Evolutionary conservation across 495 filamentous ascomycete genomes (phyloP), one percentile per base, ranked within the genome.

Genomic region (Aspergillus baeticus): DNA sequence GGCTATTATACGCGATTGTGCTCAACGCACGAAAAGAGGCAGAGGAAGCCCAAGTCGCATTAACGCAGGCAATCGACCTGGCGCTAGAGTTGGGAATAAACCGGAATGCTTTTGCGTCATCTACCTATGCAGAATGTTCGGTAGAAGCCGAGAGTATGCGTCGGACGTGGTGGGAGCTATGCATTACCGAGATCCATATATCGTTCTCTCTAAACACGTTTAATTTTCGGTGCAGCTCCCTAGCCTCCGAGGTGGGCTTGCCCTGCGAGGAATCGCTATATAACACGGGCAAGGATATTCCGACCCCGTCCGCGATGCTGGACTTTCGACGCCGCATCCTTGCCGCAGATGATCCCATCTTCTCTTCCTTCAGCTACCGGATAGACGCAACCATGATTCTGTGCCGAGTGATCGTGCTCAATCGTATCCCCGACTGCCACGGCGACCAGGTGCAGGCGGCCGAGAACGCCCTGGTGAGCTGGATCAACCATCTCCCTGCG

Each of bases 151-250:
- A 77, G 51, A 74, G 70, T 37, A 54, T 73, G 47, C 61, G 72
- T 49, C 61, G 74, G 33, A 77, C 74, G 13, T 77, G 72, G 72
- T 77, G 74, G 74, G 72, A 75, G 51, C 61, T 77, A 5, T 74
- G 69, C 36, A 65, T 75, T 38, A 64, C 66, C 13, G 74, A 77
- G 23, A 64, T 75, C 21, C 66, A 66, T 51, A 68, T 73, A 55
- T 66, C 72, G 1, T 6, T 37, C 2, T 63, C 68, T 20, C 60
- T 65, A 10, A 65, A 69, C 34, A 68, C 64, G 7, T 63, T 63
- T 13, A 63, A 60, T 3, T 63, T 71, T 26, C 64, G 66, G 13
- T 74, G 71, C 41, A 69, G 69, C 23, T 62, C 58, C 4, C 64
- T 74, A 47, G 39, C 66, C 0, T 61, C 63, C 15, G 72, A 74